These are phyloP conservation scores for Pseudonitzschia multistriata DNA, from an alignment of 108 stramenopile species.

Conservation along the genomic window DNA sequence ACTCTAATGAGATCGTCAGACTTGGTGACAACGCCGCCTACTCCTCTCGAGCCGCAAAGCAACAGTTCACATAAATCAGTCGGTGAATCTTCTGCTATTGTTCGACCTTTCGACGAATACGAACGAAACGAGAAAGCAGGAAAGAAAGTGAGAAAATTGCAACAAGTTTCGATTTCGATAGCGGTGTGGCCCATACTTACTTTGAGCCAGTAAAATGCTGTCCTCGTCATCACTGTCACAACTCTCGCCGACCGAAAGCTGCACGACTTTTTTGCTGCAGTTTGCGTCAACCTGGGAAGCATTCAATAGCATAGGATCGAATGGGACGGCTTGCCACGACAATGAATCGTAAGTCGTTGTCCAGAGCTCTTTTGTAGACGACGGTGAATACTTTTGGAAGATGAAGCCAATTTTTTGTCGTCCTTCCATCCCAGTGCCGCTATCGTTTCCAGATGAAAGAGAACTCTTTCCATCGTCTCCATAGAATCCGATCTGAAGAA, in stretches of 20 bases:
- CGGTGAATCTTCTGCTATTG: slow-evolving; percentile 1
- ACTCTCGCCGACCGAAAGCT: slow-evolving; percentile 9
- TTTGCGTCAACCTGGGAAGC: not conserved
- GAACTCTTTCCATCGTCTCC: slow-evolving; percentile 73
- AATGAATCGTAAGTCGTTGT: slow-evolving; percentile 51
- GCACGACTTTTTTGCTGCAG: not conserved
- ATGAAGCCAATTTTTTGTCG: slow-evolving; percentile 63
- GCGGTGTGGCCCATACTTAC: slow-evolving; percentile 18
- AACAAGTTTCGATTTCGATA: not conserved
- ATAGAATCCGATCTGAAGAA: slow-evolving; percentile 60
- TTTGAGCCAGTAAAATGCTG: slow-evolving; percentile 15
- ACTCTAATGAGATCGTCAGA: slow-evolving; percentile 28
- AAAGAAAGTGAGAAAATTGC: not conserved
- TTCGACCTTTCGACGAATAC: slow-evolving; percentile 20
- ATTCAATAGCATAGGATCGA: slow-evolving; percentile 17
- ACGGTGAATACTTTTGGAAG: slow-evolving; percentile 17
- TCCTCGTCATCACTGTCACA: slow-evolving; percentile 7
- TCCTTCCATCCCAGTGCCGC: slow-evolving; percentile 50
- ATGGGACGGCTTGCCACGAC: slow-evolving; percentile 40
- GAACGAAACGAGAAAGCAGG: not conserved
- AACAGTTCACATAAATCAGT: slow-evolving; percentile 23
- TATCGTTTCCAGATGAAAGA: slow-evolving; percentile 54
- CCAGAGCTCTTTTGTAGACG: slow-evolving; percentile 49
- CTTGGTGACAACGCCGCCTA: slow-evolving; percentile 46
- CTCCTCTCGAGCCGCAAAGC: slow-evolving; percentile 65